Percentiles rank a stretch among this genome's conserved stretches.
These are phyloP conservation scores for Spirogloea muscicola DNA, from an alignment of 139 green algal species.

Conservation along the genomic window DNA sequence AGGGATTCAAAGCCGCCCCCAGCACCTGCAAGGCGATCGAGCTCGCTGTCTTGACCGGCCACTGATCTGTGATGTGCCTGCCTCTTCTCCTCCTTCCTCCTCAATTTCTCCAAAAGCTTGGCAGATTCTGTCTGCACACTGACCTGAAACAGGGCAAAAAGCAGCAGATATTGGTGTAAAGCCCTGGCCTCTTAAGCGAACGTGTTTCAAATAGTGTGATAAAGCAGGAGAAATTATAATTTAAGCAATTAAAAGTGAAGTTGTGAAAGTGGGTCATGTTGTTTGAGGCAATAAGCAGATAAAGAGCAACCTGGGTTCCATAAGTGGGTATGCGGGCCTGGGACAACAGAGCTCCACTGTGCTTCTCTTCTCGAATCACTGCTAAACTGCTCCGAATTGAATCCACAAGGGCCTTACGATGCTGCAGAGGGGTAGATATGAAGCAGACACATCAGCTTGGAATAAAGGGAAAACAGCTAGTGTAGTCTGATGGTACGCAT, in stretches of 20 bases:
- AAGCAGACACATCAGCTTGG: no score
- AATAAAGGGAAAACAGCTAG: no score
- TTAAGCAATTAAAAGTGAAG: background rate
- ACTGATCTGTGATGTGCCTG: background rate
- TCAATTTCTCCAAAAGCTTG: slow-evolving; percentile 38
- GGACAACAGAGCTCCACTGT: background rate
- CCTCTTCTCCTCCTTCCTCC: slow-evolving; percentile 39
- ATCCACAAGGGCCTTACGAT: slow-evolving; percentile 2
- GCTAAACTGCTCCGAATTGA: background rate
- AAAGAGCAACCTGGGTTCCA: background rate
- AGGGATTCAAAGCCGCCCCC: slow-evolving; percentile 34
- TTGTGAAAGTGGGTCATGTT: background rate
- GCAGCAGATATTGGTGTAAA: background rate
- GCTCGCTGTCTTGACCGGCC: slow-evolving; percentile 11
- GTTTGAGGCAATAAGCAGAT: background rate
- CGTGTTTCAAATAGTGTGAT: background rate
- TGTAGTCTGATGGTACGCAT: slow-evolving; percentile 12
- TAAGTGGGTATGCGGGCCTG: background rate
- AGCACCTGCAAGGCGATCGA: slow-evolving; percentile 20
- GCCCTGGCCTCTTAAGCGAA: background rate
- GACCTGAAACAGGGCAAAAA: slow-evolving; percentile 1
- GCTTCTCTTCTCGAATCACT: background rate
- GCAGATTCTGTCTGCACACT: slow-evolving; percentile 48
- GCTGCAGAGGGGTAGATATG: background rate
- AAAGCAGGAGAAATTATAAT: background rate